A percentile compares a stretch with the other conserved stretches of the same genome.
These are phyloP conservation scores for Candida railenensis DNA, from an alignment of 805 yeast genomes.

Conservation along the genomic window DNA sequence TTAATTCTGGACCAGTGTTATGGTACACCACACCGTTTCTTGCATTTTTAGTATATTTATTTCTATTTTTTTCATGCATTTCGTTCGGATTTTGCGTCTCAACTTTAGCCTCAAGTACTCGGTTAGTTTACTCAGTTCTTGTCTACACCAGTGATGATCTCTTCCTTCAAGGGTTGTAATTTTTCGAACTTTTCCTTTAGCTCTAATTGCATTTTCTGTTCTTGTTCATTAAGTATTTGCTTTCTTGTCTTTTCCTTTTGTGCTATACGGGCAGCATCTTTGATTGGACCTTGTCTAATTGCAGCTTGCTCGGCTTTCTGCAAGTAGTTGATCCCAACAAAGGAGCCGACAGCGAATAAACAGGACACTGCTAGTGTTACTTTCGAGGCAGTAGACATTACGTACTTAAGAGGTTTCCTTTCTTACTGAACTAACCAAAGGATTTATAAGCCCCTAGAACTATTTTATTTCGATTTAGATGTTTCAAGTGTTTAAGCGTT, in stretches of 20 bases:
- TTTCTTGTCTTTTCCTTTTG: slow-evolving; percentile 45
- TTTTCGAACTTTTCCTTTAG: slow-evolving; percentile 56
- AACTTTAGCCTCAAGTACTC: not conserved
- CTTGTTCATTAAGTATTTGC: slow-evolving; percentile 53
- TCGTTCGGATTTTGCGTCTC: not conserved
- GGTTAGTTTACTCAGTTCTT: slow-evolving; percentile 1
- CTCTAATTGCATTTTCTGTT: slow-evolving; percentile 64
- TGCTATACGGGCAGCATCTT: slow-evolving; percentile 68
- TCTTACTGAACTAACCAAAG: too few species aligned
- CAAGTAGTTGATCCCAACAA: slow-evolving; percentile 65
- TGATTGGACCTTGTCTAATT: slow-evolving; percentile 78
- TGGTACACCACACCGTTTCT: too few species aligned
- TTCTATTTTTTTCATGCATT: not conserved
- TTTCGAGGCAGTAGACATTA: slow-evolving; percentile 80
- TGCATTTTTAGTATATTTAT: too few species aligned
- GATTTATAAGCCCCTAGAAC: too few species aligned
- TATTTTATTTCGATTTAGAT: too few species aligned
- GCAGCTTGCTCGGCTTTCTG: slow-evolving; percentile 72
- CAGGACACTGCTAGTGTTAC: slow-evolving; percentile 65
- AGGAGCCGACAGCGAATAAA: slow-evolving; percentile 55
- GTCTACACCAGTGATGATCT: slow-evolving; percentile 34
- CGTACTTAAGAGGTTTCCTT: too few species aligned
- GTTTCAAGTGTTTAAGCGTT: too few species aligned
- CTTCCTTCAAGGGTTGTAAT: slow-evolving; percentile 55
- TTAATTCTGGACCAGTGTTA: too few species aligned